These are phyloP conservation scores for Immersiporthe knoxdaviesiana DNA, from an alignment of 2,329 filamentous ascomycete species.

Conservation along the genomic window DNA sequence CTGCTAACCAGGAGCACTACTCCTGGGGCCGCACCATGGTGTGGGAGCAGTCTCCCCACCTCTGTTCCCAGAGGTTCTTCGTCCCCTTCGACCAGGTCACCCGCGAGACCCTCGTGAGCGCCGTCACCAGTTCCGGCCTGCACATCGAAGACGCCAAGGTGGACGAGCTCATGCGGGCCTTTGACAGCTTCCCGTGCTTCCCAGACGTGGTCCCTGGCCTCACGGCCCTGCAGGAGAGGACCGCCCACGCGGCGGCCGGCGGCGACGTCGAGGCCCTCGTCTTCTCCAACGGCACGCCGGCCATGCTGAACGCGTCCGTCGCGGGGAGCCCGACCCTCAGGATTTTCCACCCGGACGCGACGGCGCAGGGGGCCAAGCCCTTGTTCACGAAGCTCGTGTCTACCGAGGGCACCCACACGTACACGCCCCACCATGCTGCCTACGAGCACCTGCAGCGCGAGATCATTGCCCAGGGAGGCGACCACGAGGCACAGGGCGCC, in stretches of 20 bases:
- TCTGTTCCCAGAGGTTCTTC: slow-evolving; percentile 41
- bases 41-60: slow-evolving; percentile 44
- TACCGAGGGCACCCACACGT: slow-evolving; percentile 62
- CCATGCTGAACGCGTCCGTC: slow-evolving; percentile 51
- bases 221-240: slow-evolving; percentile 58
- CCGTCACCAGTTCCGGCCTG: slow-evolving; percentile 46
- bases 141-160: slow-evolving; percentile 17
- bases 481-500: slow-evolving; percentile 33
- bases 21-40: slow-evolving; percentile 78
- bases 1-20: slow-evolving; percentile 76
- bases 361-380: slow-evolving; percentile 24
- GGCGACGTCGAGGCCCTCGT: slow-evolving; percentile 51
- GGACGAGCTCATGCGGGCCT: slow-evolving; percentile 38
- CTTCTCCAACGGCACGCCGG: slow-evolving; percentile 67
- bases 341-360: slow-evolving; percentile 32
- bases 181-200: slow-evolving; percentile 56
- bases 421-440: slow-evolving; percentile 66
- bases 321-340: slow-evolving; percentile 58
- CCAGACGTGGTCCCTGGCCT: slow-evolving; percentile 66
- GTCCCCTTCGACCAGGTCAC: slow-evolving; percentile 32
- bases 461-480: slow-evolving; percentile 47
- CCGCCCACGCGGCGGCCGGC: slow-evolving; percentile 45
- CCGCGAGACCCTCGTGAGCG: slow-evolving; percentile 14
- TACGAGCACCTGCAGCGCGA: slow-evolving; percentile 64
- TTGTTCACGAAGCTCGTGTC: slow-evolving; percentile 62